These are phyloP conservation scores for Sclerotinia subarctica DNA, from an alignment of 2,329 filamentous ascomycete species.

Conservation along the genomic window DNA sequence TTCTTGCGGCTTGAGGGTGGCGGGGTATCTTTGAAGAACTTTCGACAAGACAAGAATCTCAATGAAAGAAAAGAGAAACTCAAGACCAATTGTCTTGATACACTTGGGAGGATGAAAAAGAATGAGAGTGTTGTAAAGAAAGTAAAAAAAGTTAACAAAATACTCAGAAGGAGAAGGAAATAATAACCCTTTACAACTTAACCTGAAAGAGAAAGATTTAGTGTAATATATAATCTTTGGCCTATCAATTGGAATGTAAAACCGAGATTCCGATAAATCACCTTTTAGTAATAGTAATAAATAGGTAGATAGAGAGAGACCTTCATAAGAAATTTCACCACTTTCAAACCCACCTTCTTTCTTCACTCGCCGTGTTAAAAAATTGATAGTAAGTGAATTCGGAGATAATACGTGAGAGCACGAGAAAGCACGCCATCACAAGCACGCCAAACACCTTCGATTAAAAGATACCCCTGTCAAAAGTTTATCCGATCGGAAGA, in stretches of 20 bases:
- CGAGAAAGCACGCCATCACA: conserved; percentile 17
- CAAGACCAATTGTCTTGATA: conserved; percentile 12
- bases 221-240: neutral
- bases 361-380: conserved; percentile 1
- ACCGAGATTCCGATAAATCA: conserved; percentile 11
- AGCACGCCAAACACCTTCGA: conserved; percentile 1
- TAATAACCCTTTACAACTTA: conserved; percentile 11
- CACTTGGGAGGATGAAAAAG: neutral
- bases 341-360: neutral
- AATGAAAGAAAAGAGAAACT: neutral
- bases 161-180: conserved; percentile 1
- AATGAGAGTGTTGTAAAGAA: neutral
- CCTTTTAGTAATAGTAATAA: conserved; percentile 13
- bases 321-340: neutral
- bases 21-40: conserved; percentile 12
- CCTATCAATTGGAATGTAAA: conserved; percentile 11
- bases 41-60: neutral
- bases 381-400: neutral
- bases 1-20: conserved; percentile 19
- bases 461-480: neutral
- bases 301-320: no score
- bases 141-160: neutral
- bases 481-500: neutral
- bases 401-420: neutral
- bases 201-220: conserved; percentile 16